phyloP scores from a whole-genome alignment of 2,329 filamentous ascomycete genomes.

The Aspergillus luchuensis region DNA sequence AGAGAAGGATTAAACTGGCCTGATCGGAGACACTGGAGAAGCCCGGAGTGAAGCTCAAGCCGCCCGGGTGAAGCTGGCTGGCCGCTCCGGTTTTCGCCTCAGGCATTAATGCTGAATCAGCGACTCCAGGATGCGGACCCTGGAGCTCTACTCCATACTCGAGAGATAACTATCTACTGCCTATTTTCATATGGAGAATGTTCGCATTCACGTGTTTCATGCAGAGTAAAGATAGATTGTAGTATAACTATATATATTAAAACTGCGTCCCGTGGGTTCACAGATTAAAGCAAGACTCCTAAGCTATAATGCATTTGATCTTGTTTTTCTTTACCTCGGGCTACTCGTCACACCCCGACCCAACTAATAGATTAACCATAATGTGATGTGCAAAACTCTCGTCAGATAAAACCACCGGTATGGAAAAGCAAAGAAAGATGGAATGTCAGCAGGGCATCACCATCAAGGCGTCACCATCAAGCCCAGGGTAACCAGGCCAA shows the following conservation, averaged over 20 bases:
- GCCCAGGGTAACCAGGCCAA: neutral
- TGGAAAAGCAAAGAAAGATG: neutral
- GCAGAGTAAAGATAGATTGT: too few species aligned
- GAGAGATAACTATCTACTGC: neutral
- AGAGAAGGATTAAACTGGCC: slow-evolving; percentile 1
- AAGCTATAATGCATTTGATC: neutral
- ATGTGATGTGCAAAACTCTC: neutral
- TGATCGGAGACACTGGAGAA: slow-evolving; percentile 14
- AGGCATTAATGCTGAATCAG: slow-evolving; percentile 25
- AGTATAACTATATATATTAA: too few species aligned
- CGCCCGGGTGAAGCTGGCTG: slow-evolving; percentile 20
- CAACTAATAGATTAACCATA: neutral
- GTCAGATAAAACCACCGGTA: neutral
- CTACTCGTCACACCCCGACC: neutral
- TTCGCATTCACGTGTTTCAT: too few species aligned
- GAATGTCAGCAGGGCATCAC: neutral
- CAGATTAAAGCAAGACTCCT: neutral
- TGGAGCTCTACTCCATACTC: neutral
- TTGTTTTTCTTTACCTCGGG: neutral
- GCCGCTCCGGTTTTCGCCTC: slow-evolving; percentile 26
- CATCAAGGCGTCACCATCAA: neutral
- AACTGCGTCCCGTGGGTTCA: neutral
- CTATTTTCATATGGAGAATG: too few species aligned
- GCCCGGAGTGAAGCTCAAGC: slow-evolving; percentile 18
- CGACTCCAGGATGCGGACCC: neutral